Evolutionary conservation across 805 yeast species (phyloP).

Genomic region (Lachancea lanzarotensis): DNA sequence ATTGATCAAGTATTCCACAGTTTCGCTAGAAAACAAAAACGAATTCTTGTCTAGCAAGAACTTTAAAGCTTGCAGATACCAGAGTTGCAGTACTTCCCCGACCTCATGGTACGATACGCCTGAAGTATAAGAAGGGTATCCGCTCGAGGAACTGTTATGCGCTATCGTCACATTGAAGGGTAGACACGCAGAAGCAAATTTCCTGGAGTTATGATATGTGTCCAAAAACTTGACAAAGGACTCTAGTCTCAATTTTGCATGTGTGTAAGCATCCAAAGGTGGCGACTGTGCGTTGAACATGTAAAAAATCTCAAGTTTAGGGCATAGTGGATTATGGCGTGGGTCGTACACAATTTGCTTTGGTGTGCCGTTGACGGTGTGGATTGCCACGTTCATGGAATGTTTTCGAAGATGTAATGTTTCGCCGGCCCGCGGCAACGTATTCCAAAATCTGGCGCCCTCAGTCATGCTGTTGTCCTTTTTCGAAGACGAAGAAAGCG

Average conservation of each 20-base stretch:
- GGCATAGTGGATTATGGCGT: slow-evolving; percentile 20
- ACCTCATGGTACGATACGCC: slow-evolving; percentile 17
- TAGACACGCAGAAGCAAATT: slow-evolving; percentile 17
- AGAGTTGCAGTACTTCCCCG: slow-evolving; percentile 20
- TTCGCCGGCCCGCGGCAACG: slow-evolving; percentile 18
- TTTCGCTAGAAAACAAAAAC: slow-evolving; percentile 23
- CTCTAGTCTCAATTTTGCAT: slow-evolving; percentile 19
- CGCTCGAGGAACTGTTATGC: not conserved
- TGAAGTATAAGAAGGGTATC: slow-evolving; percentile 8
- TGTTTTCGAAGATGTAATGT: slow-evolving; percentile 16
- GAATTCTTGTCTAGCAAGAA: slow-evolving; percentile 23
- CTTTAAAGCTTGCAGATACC: slow-evolving; percentile 23
- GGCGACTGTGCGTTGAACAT: slow-evolving; percentile 22
- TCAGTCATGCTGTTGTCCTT: not conserved
- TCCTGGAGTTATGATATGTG: slow-evolving; percentile 17
- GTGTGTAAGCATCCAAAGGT: slow-evolving; percentile 16
- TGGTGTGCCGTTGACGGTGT: slow-evolving; percentile 22
- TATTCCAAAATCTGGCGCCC: slow-evolving; percentile 17
- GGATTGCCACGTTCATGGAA: slow-evolving; percentile 19
- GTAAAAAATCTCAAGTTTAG: slow-evolving; percentile 21
- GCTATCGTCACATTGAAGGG: slow-evolving; percentile 10
- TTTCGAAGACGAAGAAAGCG: not conserved
- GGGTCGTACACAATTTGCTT: slow-evolving; percentile 24
- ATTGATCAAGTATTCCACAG: slow-evolving; percentile 17
- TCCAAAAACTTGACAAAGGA: slow-evolving; percentile 18